These are phyloP conservation scores for Aegle marmelos DNA, from an alignment of 345 rosid species.

Conservation along the genomic window DNA sequence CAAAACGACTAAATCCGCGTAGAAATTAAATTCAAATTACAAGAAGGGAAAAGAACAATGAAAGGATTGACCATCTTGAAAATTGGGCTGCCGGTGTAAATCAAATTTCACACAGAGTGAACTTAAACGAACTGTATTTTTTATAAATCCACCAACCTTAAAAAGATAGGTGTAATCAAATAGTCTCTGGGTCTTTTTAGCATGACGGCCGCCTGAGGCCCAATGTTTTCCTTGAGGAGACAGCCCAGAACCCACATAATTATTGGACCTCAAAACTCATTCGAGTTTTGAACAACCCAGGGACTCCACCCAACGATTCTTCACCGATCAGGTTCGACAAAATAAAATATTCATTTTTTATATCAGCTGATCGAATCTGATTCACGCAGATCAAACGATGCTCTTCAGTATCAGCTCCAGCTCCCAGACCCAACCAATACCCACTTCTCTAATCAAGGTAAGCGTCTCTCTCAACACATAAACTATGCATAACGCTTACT, in stretches of 20 bases:
- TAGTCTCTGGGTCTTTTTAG: neutral
- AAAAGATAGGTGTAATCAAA: neutral
- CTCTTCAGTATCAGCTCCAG: constrained; percentile 11
- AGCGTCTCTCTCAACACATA: neutral
- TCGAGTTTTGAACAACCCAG: neutral
- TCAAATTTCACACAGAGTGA: too few relatives aligned
- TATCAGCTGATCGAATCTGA: constrained; percentile 4
- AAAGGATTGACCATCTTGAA: too few relatives aligned
- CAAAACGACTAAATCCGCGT: too few relatives aligned
- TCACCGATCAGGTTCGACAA: neutral
- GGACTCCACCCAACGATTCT: constrained; percentile 11
- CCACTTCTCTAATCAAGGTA: constrained; percentile 22
- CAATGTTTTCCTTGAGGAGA: neutral
- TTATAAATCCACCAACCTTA: too few relatives aligned
- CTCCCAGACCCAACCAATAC: constrained; percentile 5
- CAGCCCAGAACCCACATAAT: neutral
- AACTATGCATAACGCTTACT: constrained; percentile 46
- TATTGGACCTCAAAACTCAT: neutral
- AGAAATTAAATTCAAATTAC: too few relatives aligned
- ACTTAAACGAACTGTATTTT: accelerated
- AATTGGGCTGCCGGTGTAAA: too few relatives aligned
- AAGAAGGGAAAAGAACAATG: too few relatives aligned
- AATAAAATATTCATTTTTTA: neutral
- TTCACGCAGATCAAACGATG: constrained; percentile 1
- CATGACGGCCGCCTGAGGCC: too few relatives aligned